Conservation (phyloP, 2,329 filamentous ascomycete genomes). For the Aspergillus candidus region DNA sequence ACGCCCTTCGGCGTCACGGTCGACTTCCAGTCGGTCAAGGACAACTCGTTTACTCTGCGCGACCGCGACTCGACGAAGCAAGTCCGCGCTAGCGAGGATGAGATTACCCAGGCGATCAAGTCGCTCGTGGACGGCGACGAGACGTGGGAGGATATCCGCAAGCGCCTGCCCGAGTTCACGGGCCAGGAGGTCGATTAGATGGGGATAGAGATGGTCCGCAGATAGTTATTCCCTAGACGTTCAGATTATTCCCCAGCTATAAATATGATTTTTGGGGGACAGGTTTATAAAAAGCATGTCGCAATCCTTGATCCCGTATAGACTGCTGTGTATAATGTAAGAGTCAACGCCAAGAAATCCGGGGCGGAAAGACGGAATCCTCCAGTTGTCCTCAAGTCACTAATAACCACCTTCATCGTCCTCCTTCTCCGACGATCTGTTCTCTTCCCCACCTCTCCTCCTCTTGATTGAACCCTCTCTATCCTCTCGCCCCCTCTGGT, state of each 20-base stretch:
- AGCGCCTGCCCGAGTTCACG: slow-evolving; percentile 77
- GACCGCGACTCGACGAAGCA: slow-evolving; percentile 89
- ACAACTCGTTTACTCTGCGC: slow-evolving; percentile 77
- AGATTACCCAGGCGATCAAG: slow-evolving; percentile 69
- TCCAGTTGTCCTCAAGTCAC: background rate
- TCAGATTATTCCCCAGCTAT: background rate
- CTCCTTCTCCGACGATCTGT: background rate
- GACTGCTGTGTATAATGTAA: background rate
- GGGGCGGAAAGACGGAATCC: slow-evolving; percentile 18
- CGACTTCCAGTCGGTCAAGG: slow-evolving; percentile 90
- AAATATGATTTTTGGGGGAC: too few species aligned
- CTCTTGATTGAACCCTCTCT: slow-evolving; percentile 9
- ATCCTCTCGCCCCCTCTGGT: slow-evolving; percentile 5
- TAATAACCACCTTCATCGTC: slow-evolving; percentile 1
- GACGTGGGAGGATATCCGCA: slow-evolving; percentile 64
- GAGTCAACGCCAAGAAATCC: slow-evolving; percentile 24
- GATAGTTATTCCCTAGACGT: background rate
- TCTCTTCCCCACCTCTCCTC: slow-evolving; percentile 2
- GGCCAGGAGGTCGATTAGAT: slow-evolving; percentile 56
- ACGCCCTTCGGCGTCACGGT: slow-evolving; percentile 91
- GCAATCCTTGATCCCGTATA: background rate
- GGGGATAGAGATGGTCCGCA: background rate
- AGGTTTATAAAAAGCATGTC: background rate
- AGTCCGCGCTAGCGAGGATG: slow-evolving; percentile 75
- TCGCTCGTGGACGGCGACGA: slow-evolving; percentile 57